Base-by-base conservation (phyloP, 805 yeast genomes). In the Novakomyces olei region DNA sequence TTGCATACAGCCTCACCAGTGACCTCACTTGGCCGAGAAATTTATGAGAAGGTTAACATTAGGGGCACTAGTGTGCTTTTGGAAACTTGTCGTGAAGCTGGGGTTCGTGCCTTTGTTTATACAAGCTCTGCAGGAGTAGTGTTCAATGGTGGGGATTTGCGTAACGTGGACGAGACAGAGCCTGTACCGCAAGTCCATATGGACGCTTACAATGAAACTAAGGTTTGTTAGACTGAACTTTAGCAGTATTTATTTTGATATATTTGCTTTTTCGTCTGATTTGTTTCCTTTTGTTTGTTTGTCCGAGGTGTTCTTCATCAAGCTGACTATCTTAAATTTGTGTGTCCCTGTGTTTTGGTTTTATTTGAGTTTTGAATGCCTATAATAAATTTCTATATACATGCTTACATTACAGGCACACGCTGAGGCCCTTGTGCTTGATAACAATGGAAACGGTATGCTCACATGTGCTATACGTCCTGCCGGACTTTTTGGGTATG, bases 401-500 rank as follows among this genome's bases (percentile, higher is more conserved):
- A n/a, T n/a, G n/a, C n/a, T n/a, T n/a, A n/a, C n/a, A n/a, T n/a
- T n/a, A n/a, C n/a, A n/a, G n/a, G 94, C 92, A 6, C 62, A 63
- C 38, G 98, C 94, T 1, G 99, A 88, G 53, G 63, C 62, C 12
- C 65, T 71, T 56, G 93, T 81, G 2, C 60, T 83, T 46, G 56
- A 65, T 15, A 77, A 92, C 12, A 77, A 80, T 50, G 65, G 66
- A 30, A 57, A 26, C 4, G 35, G 33, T 3, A 65, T 83, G 41
- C 55, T 64, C 31, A 88, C 98, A 0, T 75, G 78, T 24, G 88
- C 94, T 2, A 54, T 88, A 31, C 67, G 99, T 40, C 98, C 98
- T 1, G 94, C 98, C 1, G 99, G 98, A 26, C 81, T 88, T 30
- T 88, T 88, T 57, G 99, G 98, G n/a, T n/a, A n/a, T n/a, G n/a